Base-by-base conservation (phyloP, 2,329 filamentous ascomycete species). In the Cyclaneusma minus region DNA sequence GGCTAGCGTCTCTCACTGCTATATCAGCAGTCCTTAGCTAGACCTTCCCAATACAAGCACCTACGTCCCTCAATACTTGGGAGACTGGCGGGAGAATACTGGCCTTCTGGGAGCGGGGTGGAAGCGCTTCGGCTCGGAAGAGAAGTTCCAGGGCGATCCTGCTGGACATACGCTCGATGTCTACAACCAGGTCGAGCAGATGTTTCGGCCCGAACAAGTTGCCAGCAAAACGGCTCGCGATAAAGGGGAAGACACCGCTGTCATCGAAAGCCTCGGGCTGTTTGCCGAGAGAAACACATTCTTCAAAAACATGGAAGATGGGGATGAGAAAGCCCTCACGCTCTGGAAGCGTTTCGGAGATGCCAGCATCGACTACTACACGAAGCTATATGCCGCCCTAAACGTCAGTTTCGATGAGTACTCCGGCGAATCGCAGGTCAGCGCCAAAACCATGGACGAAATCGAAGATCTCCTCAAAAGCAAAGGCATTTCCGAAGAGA, bases 51-150 rank as follows among this genome's bases (percentile, higher is more conserved):
- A n/a, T n/a, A n/a, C n/a, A n/a, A n/a, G n/a, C n/a, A n/a, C n/a
- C n/a, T n/a, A n/a, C n/a, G n/a, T n/a, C n/a, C n/a, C n/a, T n/a
- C n/a, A 76, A 51, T 75, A 75, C 46, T 58, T 75, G 4, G 70
- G 70, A 34, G 70, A 76, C 42, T 76, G 70, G 70, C 70, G 70
- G 27, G 74, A 73, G 55, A 69, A 75, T 46, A 74, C 73, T 34
- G 70, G 70, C 40, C 55, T 76, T 17, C 50, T 73, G 26, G 68
- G 66, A 7, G 62, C 71, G 30, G 70, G 69, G 2, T 76, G 68
- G 44, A 61, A 69, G 40, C 56, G 59, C 36, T 75, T 66, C 35
- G 70, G 70, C 24, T 62, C 55, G 32, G n/a, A n/a, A n/a, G n/a
- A n/a, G n/a, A n/a, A n/a, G n/a, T n/a, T n/a, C n/a, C 47, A 57